Evolutionary conservation across 1,284 basidiomycete species (phyloP).

Genomic region (Cryptococcus amylolentus): DNA sequence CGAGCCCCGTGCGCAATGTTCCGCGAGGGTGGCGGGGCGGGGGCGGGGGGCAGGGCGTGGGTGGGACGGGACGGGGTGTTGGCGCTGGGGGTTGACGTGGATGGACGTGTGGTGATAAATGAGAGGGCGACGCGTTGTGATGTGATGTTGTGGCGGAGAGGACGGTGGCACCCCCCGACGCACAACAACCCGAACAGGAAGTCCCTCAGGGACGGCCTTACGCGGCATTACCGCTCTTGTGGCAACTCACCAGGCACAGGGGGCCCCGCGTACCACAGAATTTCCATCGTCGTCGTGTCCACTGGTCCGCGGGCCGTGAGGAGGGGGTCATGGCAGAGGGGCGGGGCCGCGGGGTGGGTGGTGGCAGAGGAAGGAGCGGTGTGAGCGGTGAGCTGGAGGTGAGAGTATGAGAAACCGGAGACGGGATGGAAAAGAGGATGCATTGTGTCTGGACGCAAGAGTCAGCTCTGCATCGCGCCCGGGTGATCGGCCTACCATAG

Average conservation of each 20-base stretch:
- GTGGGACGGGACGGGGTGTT: background rate
- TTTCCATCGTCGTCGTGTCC: background rate
- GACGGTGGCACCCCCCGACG: background rate
- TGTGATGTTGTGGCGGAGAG: background rate
- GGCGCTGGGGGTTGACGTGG: background rate
- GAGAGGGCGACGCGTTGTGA: background rate
- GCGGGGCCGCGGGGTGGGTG: background rate
- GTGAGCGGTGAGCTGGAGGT: background rate
- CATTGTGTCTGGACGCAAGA: too few relatives aligned
- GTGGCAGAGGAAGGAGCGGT: background rate
- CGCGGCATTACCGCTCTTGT: constrained; percentile 1
- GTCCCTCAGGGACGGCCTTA: background rate
- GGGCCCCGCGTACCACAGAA: background rate
- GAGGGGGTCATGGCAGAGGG: background rate
- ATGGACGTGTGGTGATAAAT: background rate
- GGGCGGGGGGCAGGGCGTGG: background rate
- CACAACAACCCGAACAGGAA: background rate
- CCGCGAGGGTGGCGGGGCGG: background rate
- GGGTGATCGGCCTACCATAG: too few relatives aligned
- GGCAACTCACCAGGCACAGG: background rate
- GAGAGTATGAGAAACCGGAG: background rate
- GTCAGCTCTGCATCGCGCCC: too few relatives aligned
- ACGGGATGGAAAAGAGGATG: too few relatives aligned
- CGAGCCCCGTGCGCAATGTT: background rate
- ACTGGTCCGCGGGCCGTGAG: background rate